These are phyloP conservation scores for Globisporangium spiculum DNA, from an alignment of 352 stramenopile genomes.

Conservation along the genomic window DNA sequence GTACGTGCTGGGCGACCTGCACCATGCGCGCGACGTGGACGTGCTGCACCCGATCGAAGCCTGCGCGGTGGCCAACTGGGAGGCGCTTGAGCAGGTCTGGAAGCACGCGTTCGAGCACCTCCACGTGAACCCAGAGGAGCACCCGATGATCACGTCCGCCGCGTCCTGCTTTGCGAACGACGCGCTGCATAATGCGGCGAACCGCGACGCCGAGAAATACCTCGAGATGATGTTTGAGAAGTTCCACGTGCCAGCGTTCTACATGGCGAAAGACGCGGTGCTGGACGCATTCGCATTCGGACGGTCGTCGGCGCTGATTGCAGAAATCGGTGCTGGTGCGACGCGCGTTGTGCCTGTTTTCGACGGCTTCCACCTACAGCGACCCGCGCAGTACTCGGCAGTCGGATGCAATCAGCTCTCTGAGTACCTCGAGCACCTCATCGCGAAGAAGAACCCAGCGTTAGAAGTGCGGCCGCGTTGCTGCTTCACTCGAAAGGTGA, in stretches of 20 bases:
- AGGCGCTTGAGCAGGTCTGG: conserved; percentile 86
- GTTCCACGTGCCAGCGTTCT: conserved; percentile 87
- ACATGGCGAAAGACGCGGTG: conserved; percentile 88
- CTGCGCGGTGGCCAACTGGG: conserved; percentile 74
- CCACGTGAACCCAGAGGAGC: conserved; percentile 58
- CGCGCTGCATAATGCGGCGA: conserved; percentile 48
- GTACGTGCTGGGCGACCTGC: conserved; percentile 57
- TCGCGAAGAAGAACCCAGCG: conserved; percentile 34
- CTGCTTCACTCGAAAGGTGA: conserved; percentile 59
- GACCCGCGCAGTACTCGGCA: conserved; percentile 67
- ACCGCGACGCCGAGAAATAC: conserved; percentile 74
- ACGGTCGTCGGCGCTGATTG: conserved; percentile 82
- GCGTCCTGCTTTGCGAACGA: conserved; percentile 78
- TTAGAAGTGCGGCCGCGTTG: conserved; percentile 55
- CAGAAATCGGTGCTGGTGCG: conserved; percentile 83
- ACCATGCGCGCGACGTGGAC: conserved; percentile 52
- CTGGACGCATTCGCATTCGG: conserved; percentile 91
- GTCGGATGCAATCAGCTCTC: conserved; percentile 73
- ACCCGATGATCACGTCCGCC: conserved; percentile 75
- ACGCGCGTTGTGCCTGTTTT: conserved; percentile 89
- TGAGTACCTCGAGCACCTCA: conserved; percentile 70
- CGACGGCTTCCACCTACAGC: conserved; percentile 87
- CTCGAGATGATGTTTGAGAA: conserved; percentile 93
- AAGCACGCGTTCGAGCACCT: conserved; percentile 68
- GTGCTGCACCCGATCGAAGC: conserved; percentile 54